These are phyloP conservation scores for Aspergillus affinis DNA, from an alignment of 495 filamentous ascomycete genomes.

Conservation along the genomic window DNA sequence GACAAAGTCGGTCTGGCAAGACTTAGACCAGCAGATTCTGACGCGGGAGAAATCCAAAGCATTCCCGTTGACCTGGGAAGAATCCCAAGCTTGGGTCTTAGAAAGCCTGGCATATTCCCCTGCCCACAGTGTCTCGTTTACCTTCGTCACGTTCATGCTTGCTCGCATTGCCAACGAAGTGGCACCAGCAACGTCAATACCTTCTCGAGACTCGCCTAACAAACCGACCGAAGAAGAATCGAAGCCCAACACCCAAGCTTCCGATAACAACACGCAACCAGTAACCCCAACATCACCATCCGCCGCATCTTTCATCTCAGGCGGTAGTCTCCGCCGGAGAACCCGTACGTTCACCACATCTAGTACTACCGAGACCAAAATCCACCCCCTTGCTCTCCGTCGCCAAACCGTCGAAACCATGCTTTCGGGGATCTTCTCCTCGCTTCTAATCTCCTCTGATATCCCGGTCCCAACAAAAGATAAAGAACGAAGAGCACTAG, in stretches of 20 bases:
- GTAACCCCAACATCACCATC: conserved; percentile 16
- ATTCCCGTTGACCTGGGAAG: conserved; percentile 51
- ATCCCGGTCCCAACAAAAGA: conserved; percentile 37
- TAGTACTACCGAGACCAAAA: conserved; percentile 1
- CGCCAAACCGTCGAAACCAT: conserved; percentile 39
- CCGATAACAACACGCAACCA: conserved; percentile 10
- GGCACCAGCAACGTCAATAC: conserved; percentile 32
- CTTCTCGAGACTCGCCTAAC: conserved; percentile 7
- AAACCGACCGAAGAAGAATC: conserved; percentile 11
- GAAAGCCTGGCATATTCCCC: conserved; percentile 71
- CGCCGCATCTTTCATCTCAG: conserved; percentile 34
- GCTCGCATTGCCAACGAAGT: conserved; percentile 49
- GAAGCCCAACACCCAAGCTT: conserved; percentile 9
- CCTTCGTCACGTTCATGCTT: conserved; percentile 81
- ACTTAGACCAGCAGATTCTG: conserved; percentile 63
- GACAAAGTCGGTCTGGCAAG: conserved; percentile 63
- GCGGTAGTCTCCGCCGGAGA: conserved; percentile 36
- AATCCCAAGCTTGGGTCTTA: conserved; percentile 65
- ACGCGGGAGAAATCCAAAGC: conserved; percentile 50
- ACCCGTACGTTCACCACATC: conserved; percentile 20
- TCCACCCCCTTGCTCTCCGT: conserved; percentile 21
- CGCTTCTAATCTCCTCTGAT: conserved; percentile 35
- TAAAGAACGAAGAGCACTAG: conserved; percentile 41
- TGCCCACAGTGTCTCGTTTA: conserved; percentile 79
- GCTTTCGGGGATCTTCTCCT: conserved; percentile 34